Percentiles rank a stretch among this genome's conserved stretches.
These are phyloP conservation scores for Coemansia asiatica DNA, from an alignment of 192 early-diverging fungal genomes.

Conservation along the genomic window DNA sequence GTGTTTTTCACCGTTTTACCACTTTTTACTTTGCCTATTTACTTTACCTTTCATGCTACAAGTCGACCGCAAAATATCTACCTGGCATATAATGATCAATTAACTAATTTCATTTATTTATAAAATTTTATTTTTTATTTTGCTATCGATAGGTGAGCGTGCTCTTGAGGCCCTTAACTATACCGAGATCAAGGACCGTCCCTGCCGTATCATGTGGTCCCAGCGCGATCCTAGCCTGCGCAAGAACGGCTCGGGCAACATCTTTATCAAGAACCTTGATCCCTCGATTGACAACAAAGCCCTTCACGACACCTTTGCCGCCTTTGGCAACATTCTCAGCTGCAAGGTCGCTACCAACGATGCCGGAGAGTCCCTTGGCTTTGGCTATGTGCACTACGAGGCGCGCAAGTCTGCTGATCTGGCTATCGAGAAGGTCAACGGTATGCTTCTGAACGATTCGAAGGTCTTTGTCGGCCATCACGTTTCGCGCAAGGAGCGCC, in stretches of 20 bases:
- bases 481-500: conserved; percentile 88
- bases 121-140: too few relatives aligned
- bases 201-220: conserved; percentile 99
- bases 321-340: conserved; percentile 94
- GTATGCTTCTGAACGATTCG: conserved; percentile 98
- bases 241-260: conserved; percentile 89
- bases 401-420: conserved; percentile 86
- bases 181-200: conserved; percentile 87
- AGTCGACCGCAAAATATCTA: too few relatives aligned
- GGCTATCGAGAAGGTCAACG: conserved; percentile 98
- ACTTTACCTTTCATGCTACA: too few relatives aligned
- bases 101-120: too few relatives aligned
- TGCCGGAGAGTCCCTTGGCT: conserved; percentile 85
- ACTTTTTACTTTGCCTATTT: too few relatives aligned
- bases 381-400: conserved; percentile 99
- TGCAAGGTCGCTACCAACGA: conserved; percentile 92
- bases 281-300: conserved; percentile 98
- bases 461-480: conserved; percentile 95
- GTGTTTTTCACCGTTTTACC: too few relatives aligned
- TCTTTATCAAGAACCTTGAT: conserved; percentile 99
- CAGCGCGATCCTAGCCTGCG: conserved; percentile 96
- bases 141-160: conserved; percentile 62
- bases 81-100: too few relatives aligned
- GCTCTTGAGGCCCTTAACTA: conserved; percentile 96
- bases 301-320: conserved; percentile 97